Evolutionary conservation across 2,329 filamentous ascomycete genomes (phyloP).

Genomic region (Zasmidium angulare): DNA sequence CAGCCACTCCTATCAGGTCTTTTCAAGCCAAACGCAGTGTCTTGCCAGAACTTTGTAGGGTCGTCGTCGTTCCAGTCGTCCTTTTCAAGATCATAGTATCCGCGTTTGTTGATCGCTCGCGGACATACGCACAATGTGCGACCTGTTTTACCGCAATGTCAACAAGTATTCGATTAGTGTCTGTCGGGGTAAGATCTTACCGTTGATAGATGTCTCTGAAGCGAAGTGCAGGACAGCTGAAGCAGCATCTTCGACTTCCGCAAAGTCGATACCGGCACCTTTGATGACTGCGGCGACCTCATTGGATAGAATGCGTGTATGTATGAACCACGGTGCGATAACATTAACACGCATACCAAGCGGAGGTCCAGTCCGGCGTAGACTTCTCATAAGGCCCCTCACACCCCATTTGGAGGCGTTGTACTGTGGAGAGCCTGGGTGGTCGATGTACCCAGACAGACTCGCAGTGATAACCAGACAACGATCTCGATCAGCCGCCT

Average conservation of each 20-base stretch:
- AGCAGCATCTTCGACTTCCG: conserved; percentile 25
- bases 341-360: conserved; percentile 50
- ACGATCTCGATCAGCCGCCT: conserved; percentile 42
- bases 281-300: conserved; percentile 17
- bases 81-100: conserved; percentile 22
- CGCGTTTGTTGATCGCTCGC: conserved; percentile 10
- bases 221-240: conserved; percentile 25
- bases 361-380: conserved; percentile 39
- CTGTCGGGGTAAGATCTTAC: no score
- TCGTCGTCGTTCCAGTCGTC: conserved; percentile 16
- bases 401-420: conserved; percentile 41
- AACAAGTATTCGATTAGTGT: no score
- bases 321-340: conserved; percentile 31
- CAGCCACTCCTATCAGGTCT: not conserved
- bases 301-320: conserved; percentile 26
- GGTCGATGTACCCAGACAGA: conserved; percentile 51
- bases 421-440: conserved; percentile 43
- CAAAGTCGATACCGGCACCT: conserved; percentile 20
- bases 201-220: conserved; percentile 22
- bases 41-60: not conserved
- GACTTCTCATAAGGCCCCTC: conserved; percentile 44
- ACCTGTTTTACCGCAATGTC: conserved; percentile 19
- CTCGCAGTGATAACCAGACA: conserved; percentile 53
- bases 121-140: conserved; percentile 25
- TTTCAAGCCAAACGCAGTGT: not conserved